Evolutionary conservation across 352 stramenopile species (phyloP), one percentile per base, ranked within the genome.

Genomic region (Phytopythium litorale): DNA sequence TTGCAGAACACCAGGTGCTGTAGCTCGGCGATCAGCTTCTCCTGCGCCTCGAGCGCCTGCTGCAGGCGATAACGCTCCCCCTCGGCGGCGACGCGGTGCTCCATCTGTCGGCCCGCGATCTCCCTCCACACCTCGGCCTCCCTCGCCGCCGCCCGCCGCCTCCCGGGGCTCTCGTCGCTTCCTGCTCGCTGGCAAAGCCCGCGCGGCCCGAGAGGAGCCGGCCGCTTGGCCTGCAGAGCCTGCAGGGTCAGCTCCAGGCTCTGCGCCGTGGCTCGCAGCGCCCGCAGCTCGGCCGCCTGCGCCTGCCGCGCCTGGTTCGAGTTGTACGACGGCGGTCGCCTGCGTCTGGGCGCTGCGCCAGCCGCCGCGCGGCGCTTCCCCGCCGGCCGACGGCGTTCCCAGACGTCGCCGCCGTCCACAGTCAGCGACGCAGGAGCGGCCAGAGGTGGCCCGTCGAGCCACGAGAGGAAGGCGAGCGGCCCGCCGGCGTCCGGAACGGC

Each of bases 221-320:
- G 35, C 7, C 23, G 23, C 18, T 12, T 9, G 5, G 19, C 30
- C 19, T 28, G 37, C 23, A 54, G 25, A 13, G 32, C 48, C 7
- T 1, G 8, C 5, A 54, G 48, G 2, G 12, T 35, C 9, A 64
- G 49, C 42, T 65, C 21, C 5, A 55, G 48, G 11, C 43, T 15
- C 60, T 68, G 49, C n/a, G 63, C 64, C 13, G 33, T 30, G 11
- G 45, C 60, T 35, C 67, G 56, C 7, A 38, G 53, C 42, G 46
- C 62, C 25, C 68, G 50, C 52, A 59, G 62, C 56, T 71, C 57
- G 25, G 59, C 49, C 28, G 64, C 60, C 28, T 66, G 59, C 54
- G 66, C 70, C 50, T 68, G 55, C 13, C 67, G 60, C 52, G 67
- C 63, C 19, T 68, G 67, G 28, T 71, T 54, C 48, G 48, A 54